Conservation (phyloP, 1,139 yeast species). For the Meyerozyma carpophila region DNA sequence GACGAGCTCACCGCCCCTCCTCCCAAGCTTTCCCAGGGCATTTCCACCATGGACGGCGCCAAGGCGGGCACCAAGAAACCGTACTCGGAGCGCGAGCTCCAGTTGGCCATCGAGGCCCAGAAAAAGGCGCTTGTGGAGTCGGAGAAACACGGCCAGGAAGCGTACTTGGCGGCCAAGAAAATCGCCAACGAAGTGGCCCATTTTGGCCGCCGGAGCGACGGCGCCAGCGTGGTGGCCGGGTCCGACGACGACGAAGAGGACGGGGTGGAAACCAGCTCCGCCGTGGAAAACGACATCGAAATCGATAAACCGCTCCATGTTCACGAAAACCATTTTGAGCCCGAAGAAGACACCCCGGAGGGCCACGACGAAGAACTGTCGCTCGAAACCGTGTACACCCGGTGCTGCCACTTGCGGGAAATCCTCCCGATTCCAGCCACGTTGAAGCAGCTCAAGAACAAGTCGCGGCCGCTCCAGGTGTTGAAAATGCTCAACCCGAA, state of each 20-base stretch:
- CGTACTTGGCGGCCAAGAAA: conserved; percentile 63
- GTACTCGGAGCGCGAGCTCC: conserved; percentile 48
- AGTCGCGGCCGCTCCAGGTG: conserved; percentile 68
- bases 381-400: conserved; percentile 72
- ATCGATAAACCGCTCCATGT: conserved; percentile 59
- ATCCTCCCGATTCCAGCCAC: conserved; percentile 92
- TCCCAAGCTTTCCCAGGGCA: conserved; percentile 61
- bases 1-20: conserved; percentile 63
- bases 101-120: conserved; percentile 54
- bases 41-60: conserved; percentile 34
- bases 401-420: conserved; percentile 91
- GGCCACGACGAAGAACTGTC: conserved; percentile 30
- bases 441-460: conserved; percentile 73
- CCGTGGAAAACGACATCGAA: conserved; percentile 20
- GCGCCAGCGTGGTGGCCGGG: conserved; percentile 10
- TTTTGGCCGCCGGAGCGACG: conserved; percentile 23
- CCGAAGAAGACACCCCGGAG: conserved; percentile 13
- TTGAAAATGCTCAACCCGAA: conserved; percentile 80
- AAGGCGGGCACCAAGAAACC: conserved; percentile 19
- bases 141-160: conserved; percentile 68
- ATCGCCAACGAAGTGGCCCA: conserved; percentile 59
- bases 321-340: conserved; percentile 59
- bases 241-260: conserved; percentile 17
- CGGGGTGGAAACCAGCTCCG: conserved; percentile 11
- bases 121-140: conserved; percentile 53